These are phyloP conservation scores for Fonsecaea multimorphosa DNA, from an alignment of 2,329 filamentous ascomycete genomes.

Conservation along the genomic window DNA sequence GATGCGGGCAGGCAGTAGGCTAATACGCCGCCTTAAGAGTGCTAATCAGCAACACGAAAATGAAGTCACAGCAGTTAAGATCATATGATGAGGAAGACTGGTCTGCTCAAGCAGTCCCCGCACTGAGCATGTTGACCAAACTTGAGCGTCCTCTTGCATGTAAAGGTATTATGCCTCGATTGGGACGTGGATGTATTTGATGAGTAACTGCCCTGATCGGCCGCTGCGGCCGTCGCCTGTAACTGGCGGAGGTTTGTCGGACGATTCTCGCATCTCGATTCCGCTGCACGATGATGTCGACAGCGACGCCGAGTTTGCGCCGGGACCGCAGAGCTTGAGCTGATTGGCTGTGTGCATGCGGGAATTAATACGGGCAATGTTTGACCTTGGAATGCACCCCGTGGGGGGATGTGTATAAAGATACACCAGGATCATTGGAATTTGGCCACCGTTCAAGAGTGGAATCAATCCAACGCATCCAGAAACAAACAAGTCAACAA, in stretches of 20 bases:
- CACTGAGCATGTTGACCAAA: too few species aligned
- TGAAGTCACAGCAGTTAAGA: too few species aligned
- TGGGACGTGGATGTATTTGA: background rate
- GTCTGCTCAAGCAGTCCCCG: too few species aligned
- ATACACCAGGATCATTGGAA: background rate
- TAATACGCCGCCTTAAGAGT: too few species aligned
- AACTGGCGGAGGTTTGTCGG: background rate
- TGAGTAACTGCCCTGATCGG: background rate
- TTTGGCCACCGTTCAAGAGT: background rate
- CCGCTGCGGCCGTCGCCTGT: background rate
- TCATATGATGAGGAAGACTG: too few species aligned
- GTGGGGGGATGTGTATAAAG: background rate
- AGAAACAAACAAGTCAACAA: background rate
- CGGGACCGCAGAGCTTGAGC: background rate
- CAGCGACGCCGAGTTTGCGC: background rate
- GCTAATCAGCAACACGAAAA: too few species aligned
- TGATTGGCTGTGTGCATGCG: background rate
- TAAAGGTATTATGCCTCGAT: too few species aligned
- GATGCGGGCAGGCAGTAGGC: too few species aligned
- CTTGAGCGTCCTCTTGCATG: too few species aligned
- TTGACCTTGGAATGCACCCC: background rate
- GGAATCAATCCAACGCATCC: background rate
- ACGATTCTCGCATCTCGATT: constrained; percentile 1
- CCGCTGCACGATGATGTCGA: background rate
- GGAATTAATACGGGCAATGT: background rate